phyloP scores from a whole-genome alignment of 371 early-diverging fungal genomes.

The Mortierella sp. region DNA sequence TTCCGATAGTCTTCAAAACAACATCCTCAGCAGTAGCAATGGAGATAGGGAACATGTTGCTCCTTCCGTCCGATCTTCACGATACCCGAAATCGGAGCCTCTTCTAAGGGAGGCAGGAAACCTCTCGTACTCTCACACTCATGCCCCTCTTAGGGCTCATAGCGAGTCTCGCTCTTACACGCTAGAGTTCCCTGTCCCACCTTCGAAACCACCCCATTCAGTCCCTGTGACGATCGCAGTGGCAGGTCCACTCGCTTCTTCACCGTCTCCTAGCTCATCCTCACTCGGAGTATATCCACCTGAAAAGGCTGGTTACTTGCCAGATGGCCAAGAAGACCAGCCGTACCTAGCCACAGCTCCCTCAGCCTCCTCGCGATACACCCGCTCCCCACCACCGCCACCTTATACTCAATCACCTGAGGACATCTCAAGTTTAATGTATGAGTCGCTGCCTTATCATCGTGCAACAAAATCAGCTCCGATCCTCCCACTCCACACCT shows the following conservation, averaged over 20 bases:
- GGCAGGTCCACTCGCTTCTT: conserved; percentile 8
- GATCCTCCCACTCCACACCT: background rate
- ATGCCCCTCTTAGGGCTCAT: background rate
- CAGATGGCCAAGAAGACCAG: conserved; percentile 18
- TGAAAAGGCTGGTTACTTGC: conserved; percentile 5
- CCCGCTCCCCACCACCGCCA: conserved; percentile 35
- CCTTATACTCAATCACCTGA: conserved; percentile 33
- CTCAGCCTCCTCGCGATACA: conserved; percentile 16
- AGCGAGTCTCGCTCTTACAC: background rate
- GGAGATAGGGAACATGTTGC: background rate
- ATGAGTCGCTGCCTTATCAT: background rate
- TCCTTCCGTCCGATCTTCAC: conserved; percentile 7
- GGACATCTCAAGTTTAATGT: background rate
- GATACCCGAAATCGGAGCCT: conserved; percentile 15
- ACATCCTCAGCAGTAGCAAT: background rate
- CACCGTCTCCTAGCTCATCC: background rate
- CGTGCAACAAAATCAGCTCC: conserved; percentile 8
- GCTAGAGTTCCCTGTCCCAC: conserved; percentile 4
- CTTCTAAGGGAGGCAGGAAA: background rate
- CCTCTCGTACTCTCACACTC: background rate
- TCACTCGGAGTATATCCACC: conserved; percentile 25
- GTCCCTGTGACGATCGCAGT: background rate
- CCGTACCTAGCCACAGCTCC: conserved; percentile 31
- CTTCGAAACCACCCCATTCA: background rate
- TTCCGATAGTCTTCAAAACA: conserved; percentile 1